Evolutionary conservation across 768 basidiomycete genomes (phyloP), one percentile per base, ranked within the genome.

Genomic region (Myochromella boudieri): DNA sequence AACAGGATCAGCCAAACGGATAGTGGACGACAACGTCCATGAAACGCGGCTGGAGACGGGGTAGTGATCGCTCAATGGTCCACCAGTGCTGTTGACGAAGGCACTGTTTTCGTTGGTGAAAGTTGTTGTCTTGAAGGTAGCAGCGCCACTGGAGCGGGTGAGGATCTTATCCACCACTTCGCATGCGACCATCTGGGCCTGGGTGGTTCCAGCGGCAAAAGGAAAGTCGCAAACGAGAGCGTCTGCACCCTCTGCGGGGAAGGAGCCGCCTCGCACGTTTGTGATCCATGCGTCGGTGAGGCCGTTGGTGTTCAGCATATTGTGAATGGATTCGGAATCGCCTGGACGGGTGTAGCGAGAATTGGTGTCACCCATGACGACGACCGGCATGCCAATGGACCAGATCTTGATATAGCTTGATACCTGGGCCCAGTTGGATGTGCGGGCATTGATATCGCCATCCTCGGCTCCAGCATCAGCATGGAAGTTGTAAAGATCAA

Each of bases 101-200:
- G 59, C 59, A 42, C 55, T 46, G 51, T 68, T 55, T 47, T 65
- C 67, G 51, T 69, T 66, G 25, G 50, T 57, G 52, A 61, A 69
- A 3, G 62, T 59, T 1, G 53, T 53, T 5, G 58, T 51, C 6
- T 49, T 44, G 39, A 69, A 57, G 1, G 60, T 42, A 14, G 65
- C 49, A 11, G 56, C 48, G 1, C 51, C 26, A 38, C 55, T 62
- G 27, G 53, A 51, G 25, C 67, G 65, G 25, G 57, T 50, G 44
- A 69, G 60, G n/a, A 66, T 59, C 60, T 70, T 71, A 55, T 71
- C 69, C 17, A 71, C 67, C n/a, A 62, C 62, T 49, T 71, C 68
- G 44, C 69, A 71, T 11, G 64, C 60, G 5, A 58, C 54, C 55
- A 62, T 58, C 42, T 58, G 44, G 3, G 54, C 42, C 40, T 61